Evolutionary conservation across 495 filamentous ascomycete species (phyloP), one percentile per base, ranked within the genome.

Genomic region (Podospora conica): DNA sequence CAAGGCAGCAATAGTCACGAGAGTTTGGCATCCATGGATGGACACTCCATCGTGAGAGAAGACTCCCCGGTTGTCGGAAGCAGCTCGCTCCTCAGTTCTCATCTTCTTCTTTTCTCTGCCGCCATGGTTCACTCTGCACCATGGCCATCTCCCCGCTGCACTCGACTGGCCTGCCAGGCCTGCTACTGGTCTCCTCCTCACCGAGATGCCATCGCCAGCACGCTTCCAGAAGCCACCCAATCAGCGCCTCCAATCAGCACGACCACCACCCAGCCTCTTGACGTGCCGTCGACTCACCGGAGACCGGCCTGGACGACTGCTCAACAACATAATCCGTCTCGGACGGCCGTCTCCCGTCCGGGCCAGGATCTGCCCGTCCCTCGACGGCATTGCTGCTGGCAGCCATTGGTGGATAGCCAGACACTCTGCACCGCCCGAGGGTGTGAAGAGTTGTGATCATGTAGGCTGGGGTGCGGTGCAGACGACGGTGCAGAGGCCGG

Each of bases 371-470:
- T 58, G 31, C 55, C 54, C 61, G 53, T 23, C 11, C n/a, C 63
- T 65, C 29, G 15, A 22, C 59, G 28, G 56, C 20, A 27, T 22
- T 40, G 54, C 23, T 55, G 33, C 8, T 20, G 40, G 48, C 64
- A 65, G 61, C 70, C 56, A 75, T 76, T 75, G 72, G 74, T 66
- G 60, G 61, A 60, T 66, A 15, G 33, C 29, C 48, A 11, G 23
- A 68, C 61, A 28, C 21, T 10, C 24, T 66, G 27, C 61, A 60
- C 27, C 27, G 48, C 66, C 64, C 58, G 66, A 70, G 69, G 70
- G 72, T 73, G 72, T 63, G 67, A 68, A 64, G 57, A 70, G 63
- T 11, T 6, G 22, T 25, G 55, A n/a, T 9, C 15, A 48, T 33
- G 55, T 56, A 27, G 60, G 55, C 67, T 48, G 53, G 69, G 71